Percentiles rank a stretch among this genome's conserved stretches.
phyloP scores from a whole-genome alignment of 2,329 filamentous ascomycete species.

The Phialocephala subalpina region DNA sequence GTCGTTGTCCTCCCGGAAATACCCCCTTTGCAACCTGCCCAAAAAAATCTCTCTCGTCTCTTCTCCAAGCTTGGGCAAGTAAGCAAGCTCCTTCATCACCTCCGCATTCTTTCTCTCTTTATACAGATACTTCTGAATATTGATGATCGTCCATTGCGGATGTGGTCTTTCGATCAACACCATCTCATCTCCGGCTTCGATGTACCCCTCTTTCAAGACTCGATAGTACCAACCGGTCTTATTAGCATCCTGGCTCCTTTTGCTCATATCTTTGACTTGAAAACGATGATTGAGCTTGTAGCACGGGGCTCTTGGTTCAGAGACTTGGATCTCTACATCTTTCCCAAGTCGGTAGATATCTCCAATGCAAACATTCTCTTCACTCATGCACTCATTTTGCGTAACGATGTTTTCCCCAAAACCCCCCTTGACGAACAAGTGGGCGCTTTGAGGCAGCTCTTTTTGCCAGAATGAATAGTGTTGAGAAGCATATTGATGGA shows the following conservation, averaged over 20 bases:
- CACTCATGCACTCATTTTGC: constrained; percentile 56
- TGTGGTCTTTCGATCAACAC: constrained; percentile 59
- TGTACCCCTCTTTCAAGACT: constrained; percentile 60
- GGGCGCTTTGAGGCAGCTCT: constrained; percentile 58
- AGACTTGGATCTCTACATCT: constrained; percentile 58
- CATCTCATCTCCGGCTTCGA: constrained; percentile 64
- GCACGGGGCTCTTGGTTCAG: constrained; percentile 67
- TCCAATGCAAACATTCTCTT: constrained; percentile 69
- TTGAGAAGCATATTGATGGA: constrained; percentile 58
- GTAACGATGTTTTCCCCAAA: constrained; percentile 72
- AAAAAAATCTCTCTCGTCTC: constrained; percentile 21
- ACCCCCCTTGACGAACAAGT: constrained; percentile 61
- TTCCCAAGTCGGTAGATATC: constrained; percentile 60
- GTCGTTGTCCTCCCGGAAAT: constrained; percentile 1
- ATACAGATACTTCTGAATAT: constrained; percentile 67
- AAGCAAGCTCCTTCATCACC: constrained; percentile 25
- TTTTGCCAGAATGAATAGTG: constrained; percentile 64
- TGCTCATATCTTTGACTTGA: constrained; percentile 66
- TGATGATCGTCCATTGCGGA: constrained; percentile 67
- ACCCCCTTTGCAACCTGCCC: constrained; percentile 4
- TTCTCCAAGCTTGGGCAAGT: constrained; percentile 22
- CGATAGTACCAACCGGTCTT: constrained; percentile 72
- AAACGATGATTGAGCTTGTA: constrained; percentile 75
- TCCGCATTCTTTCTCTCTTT: constrained; percentile 50
- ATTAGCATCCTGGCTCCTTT: constrained; percentile 58